Evolutionary conservation across 139 green algal genomes (phyloP).

Genomic region (Ostreobium quekettii): DNA sequence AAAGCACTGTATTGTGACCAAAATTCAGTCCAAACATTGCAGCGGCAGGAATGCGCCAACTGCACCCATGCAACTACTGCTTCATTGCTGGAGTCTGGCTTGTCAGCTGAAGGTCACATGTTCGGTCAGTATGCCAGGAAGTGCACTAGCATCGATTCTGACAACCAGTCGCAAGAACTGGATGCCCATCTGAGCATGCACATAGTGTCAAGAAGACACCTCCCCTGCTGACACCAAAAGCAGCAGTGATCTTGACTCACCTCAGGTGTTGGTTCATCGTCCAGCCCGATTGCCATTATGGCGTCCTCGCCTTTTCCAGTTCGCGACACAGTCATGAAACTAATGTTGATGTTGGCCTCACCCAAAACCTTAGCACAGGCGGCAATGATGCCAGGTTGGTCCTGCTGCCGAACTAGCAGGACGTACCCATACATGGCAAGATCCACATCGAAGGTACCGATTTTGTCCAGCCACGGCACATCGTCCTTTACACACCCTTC

Average conservation of each 20-base stretch:
- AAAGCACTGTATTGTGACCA: too few species aligned
- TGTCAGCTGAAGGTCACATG: too few species aligned
- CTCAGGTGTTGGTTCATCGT: slow-evolving; percentile 42
- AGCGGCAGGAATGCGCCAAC: too few species aligned
- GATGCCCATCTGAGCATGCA: too few species aligned
- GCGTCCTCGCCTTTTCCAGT: slow-evolving; percentile 41
- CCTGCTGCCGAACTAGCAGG: slow-evolving; percentile 48
- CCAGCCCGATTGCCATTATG: slow-evolving; percentile 93
- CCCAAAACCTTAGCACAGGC: slow-evolving; percentile 61
- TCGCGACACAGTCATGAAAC: slow-evolving; percentile 80
- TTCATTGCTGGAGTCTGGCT: too few species aligned
- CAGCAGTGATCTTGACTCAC: slow-evolving; percentile 10
- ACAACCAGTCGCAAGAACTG: too few species aligned
- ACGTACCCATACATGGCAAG: slow-evolving; percentile 63
- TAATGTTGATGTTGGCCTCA: slow-evolving; percentile 78
- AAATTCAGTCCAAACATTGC: too few species aligned
- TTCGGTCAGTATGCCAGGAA: too few species aligned
- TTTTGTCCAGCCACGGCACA: slow-evolving; percentile 69
- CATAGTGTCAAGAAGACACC: too few species aligned
- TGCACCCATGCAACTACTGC: too few species aligned
- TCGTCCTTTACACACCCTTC: slow-evolving; percentile 57
- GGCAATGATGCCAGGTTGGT: slow-evolving; percentile 90
- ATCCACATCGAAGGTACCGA: slow-evolving; percentile 85
- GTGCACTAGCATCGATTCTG: too few species aligned
- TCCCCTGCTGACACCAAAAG: neutral